These are phyloP conservation scores for Paraconiothyrium sp. DNA, from an alignment of 2,329 filamentous ascomycete genomes.

Conservation along the genomic window DNA sequence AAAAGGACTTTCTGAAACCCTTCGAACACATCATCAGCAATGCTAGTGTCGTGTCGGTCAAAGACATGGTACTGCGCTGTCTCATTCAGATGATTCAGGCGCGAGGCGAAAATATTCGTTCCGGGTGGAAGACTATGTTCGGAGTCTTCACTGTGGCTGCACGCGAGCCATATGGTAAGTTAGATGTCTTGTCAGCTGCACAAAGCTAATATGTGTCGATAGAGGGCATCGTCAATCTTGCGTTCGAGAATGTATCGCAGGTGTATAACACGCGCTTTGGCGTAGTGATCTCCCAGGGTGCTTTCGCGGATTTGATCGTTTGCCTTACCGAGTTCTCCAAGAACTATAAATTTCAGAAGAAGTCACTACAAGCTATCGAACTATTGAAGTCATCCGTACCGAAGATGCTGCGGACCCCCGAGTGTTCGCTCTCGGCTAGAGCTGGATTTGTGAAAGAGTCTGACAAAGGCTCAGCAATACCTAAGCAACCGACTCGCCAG, in stretches of 20 bases:
- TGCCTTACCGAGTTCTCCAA: slow-evolving; percentile 99
- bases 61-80: slow-evolving; percentile 96
- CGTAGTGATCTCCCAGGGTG: slow-evolving; percentile 93
- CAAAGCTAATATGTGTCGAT: slow-evolving; percentile 27
- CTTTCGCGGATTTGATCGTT: slow-evolving; percentile 95
- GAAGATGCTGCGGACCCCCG: slow-evolving; percentile 93
- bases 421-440: slow-evolving; percentile 85
- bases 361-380: slow-evolving; percentile 95
- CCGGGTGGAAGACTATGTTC: slow-evolving; percentile 99
- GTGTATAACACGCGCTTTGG: slow-evolving; percentile 97
- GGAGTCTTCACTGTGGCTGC: slow-evolving; percentile 97
- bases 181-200: not conserved
- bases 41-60: slow-evolving; percentile 88
- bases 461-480: slow-evolving; percentile 60
- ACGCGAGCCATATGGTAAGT: slow-evolving; percentile 79
- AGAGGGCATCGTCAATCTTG: slow-evolving; percentile 95
- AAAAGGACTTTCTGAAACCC: slow-evolving; percentile 98
- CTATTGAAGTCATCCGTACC: slow-evolving; percentile 92
- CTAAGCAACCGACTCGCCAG: slow-evolving; percentile 76
- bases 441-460: slow-evolving; percentile 61
- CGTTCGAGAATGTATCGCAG: slow-evolving; percentile 95
- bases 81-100: slow-evolving; percentile 99
- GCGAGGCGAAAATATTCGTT: slow-evolving; percentile 93
- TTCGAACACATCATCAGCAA: slow-evolving; percentile 98
- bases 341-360: slow-evolving; percentile 98